These are phyloP conservation scores for Aspergillus flavus DNA, from an alignment of 2,329 filamentous ascomycete species.

Conservation along the genomic window DNA sequence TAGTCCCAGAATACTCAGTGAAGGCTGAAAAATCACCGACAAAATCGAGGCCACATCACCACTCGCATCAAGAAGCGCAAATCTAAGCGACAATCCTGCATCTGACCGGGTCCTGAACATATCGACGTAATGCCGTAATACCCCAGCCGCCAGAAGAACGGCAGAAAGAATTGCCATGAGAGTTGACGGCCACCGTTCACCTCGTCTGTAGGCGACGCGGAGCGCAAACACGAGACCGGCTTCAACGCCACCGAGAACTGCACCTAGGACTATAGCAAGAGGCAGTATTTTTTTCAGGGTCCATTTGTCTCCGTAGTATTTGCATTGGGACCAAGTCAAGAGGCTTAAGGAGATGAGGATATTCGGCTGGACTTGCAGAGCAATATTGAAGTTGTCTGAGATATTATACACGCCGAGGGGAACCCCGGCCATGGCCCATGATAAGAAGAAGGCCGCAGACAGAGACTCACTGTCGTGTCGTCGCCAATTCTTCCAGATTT, in stretches of 20 bases:
- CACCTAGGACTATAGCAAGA: constrained; percentile 12
- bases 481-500: constrained; percentile 69
- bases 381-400: constrained; percentile 55
- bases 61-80: neutral
- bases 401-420: constrained; percentile 66
- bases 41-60: neutral
- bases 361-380: constrained; percentile 58
- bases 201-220: constrained; percentile 46
- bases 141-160: constrained; percentile 64
- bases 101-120: neutral
- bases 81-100: neutral
- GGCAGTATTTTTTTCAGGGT: neutral
- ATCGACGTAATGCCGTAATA: constrained; percentile 65
- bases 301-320: constrained; percentile 51
- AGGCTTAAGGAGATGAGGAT: constrained; percentile 57
- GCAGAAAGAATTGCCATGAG: constrained; percentile 70
- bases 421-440: constrained; percentile 67
- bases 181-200: constrained; percentile 63
- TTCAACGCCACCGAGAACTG: constrained; percentile 62
- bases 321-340: constrained; percentile 59
- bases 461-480: constrained; percentile 67
- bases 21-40: neutral
- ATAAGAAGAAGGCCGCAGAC: constrained; percentile 71
- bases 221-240: constrained; percentile 62
- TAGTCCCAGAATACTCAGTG: neutral